Base-by-base conservation (phyloP, 2,329 filamentous ascomycete species). In the Scleromitrula shiraiana region DNA sequence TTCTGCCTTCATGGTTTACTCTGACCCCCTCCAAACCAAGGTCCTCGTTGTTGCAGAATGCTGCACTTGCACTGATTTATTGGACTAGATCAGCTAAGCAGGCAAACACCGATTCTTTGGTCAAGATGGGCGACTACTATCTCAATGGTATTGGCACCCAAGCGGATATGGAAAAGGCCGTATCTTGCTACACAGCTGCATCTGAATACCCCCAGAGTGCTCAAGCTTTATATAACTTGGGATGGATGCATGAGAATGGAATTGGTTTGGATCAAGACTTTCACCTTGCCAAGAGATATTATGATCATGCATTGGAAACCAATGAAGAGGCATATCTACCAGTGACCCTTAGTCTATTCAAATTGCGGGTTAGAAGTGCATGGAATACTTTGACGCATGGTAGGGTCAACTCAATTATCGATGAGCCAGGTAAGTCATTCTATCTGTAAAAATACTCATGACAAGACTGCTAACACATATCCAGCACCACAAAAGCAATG, bases 171-270 rank as follows among this genome's bases (percentile, higher is more conserved):
- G 83, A 90, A 58, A 95, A 95, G 66, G 94, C 94, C 5, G 89
- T 90, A 0, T 82, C 85, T 37, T 98, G 93, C 70, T 98, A 98
- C 61, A 84, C 86, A 45, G 86, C 88, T 4, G 93, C 93, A 1
- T 90, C 90, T 0, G 93, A 98, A 62, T 89, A 86, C 51, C 82
- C 91, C 57, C 85, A 89, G 62, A 95, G 88, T 58, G 93, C 91
- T 2, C 94, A 98, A 67, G 93, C 94, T 12, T 80, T 96, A 49
- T 98, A 89, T 78, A 97, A 98, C 60, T 73, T 98, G 12, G 94
- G 93, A 5, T 98, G 93, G 93, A 97, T 98, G 91, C 89, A 98
- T 62, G 93, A 98, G 68, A 96, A 97, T 61, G 93, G 93, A 7
- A 75, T 97, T 41, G 88, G 90, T 2, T 78, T 97, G 17, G 84